Percentiles rank a stretch among this genome's conserved stretches.
Evolutionary conservation across 192 early-diverging fungal genomes (phyloP).

Genomic region (Coemansia sp.): DNA sequence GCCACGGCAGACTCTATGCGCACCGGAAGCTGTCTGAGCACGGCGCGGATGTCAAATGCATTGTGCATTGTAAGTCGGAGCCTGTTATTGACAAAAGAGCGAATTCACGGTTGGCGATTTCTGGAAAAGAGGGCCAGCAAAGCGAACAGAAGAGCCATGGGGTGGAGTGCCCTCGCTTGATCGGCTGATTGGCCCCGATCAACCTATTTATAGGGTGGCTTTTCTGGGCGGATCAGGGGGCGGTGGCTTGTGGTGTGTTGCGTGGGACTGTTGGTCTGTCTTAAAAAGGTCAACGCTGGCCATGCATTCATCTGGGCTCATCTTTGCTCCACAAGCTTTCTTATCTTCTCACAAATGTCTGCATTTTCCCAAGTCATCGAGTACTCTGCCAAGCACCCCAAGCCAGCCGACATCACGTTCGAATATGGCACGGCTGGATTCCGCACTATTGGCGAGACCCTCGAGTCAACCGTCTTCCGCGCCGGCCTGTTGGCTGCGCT

Average conservation of each 20-base stretch:
- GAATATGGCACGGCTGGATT: slow-evolving; percentile 98
- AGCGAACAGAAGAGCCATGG: neutral
- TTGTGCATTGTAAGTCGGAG: slow-evolving; percentile 60
- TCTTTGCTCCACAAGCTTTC: neutral
- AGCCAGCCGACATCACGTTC: slow-evolving; percentile 59
- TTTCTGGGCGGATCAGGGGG: neutral
- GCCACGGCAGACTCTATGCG: slow-evolving; percentile 72
- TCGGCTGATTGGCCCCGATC: neutral
- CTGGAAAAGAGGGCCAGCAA: too few species aligned
- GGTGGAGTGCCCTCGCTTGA: neutral
- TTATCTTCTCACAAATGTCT: slow-evolving; percentile 11
- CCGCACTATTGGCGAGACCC: slow-evolving; percentile 83
- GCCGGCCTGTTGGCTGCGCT: slow-evolving; percentile 88
- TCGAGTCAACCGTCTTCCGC: slow-evolving; percentile 92
- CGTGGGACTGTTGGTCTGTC: neutral
- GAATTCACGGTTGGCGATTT: neutral
- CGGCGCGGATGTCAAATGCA: slow-evolving; percentile 73
- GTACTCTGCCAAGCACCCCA: slow-evolving; percentile 70
- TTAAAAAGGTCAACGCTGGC: neutral
- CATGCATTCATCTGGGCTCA: neutral
- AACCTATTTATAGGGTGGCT: neutral
- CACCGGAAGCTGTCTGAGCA: slow-evolving; percentile 67
- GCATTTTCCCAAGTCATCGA: slow-evolving; percentile 31
- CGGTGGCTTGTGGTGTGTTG: neutral
- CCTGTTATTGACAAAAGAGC: neutral